Conservation (phyloP, 441 rosid genomes). For the Erodium trifolium region DNA sequence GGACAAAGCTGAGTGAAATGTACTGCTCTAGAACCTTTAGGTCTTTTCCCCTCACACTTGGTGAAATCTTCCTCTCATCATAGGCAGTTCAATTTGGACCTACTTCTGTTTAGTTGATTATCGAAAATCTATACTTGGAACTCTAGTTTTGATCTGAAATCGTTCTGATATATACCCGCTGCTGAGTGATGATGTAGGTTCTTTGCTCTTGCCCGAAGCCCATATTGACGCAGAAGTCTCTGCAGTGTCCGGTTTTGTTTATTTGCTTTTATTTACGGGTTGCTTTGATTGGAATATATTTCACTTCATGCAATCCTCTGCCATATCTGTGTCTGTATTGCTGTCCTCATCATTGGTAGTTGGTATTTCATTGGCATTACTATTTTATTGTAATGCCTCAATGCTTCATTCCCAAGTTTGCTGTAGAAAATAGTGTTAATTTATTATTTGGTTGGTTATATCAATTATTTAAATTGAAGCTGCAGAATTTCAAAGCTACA, state of each 20-base stretch:
- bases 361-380: constrained; percentile 1
- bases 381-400: neutral
- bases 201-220: neutral
- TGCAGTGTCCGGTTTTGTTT: neutral
- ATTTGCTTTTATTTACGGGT: no score
- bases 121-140: constrained; percentile 15
- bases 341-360: constrained; percentile 11
- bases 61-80: no score
- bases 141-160: constrained; percentile 13
- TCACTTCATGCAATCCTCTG: no score
- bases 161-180: constrained; percentile 10
- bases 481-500: neutral
- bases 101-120: constrained; percentile 13
- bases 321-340: no score
- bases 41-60: no score
- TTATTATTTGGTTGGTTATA: neutral
- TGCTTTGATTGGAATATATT: no score
- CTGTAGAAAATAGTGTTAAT: neutral
- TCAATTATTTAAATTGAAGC: neutral
- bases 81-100: neutral
- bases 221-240: neutral
- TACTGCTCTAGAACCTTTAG: neutral
- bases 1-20: constrained; percentile 22
- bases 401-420: neutral
- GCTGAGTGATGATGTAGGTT: neutral